Percentiles rank a stretch among this genome's conserved stretches.
Conservation (phyloP, 2,329 filamentous ascomycete species). For the Hymenoscyphus repandus region DNA sequence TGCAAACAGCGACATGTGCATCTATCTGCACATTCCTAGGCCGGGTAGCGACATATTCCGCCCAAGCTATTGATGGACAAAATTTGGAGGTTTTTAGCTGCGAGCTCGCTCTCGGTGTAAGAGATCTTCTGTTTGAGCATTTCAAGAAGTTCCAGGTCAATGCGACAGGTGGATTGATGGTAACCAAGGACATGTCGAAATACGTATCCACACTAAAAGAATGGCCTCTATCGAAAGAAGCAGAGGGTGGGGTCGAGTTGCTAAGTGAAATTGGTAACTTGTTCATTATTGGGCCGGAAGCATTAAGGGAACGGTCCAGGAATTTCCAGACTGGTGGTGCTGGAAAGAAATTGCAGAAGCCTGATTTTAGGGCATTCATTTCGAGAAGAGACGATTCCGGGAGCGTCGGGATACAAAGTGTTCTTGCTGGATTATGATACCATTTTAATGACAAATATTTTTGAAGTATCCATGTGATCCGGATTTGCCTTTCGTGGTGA, state of each 20-base stretch:
- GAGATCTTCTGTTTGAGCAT: conserved; percentile 79
- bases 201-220: conserved; percentile 82
- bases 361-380: conserved; percentile 78
- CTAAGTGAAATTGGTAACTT: conserved; percentile 90
- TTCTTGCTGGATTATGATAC: conserved; percentile 50
- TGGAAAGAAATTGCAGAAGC: conserved; percentile 55
- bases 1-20: conserved; percentile 83
- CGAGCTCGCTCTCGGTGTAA: conserved; percentile 76
- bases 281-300: conserved; percentile 86
- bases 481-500: background rate
- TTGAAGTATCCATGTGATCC: background rate
- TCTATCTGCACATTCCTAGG: conserved; percentile 75
- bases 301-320: conserved; percentile 64
- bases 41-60: conserved; percentile 56
- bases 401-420: conserved; percentile 75
- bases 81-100: conserved; percentile 79
- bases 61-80: conserved; percentile 70
- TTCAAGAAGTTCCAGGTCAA: conserved; percentile 93
- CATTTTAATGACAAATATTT: conserved; percentile 2
- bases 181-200: conserved; percentile 91
- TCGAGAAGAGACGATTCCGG: conserved; percentile 78
- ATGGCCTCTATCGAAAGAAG: conserved; percentile 70
- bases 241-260: conserved; percentile 70
- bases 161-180: conserved; percentile 87
- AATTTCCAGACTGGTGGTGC: conserved; percentile 42